Evolutionary conservation across 2,329 filamentous ascomycete species (phyloP).

Genomic region (Phialophora tarda): DNA sequence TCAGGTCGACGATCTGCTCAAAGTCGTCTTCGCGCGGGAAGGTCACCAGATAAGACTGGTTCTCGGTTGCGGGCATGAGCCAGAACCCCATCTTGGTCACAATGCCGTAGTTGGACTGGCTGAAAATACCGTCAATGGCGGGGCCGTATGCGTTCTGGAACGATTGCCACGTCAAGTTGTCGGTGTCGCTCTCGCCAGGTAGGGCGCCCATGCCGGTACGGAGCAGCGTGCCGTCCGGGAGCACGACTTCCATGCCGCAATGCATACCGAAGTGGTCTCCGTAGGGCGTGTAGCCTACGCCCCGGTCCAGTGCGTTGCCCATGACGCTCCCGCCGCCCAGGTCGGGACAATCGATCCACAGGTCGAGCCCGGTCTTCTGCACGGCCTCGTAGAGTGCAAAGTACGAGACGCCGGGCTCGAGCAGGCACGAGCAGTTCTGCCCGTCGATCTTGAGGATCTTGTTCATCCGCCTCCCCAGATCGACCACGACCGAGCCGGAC

Average conservation of each 20-base stretch:
- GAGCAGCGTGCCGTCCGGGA: constrained; percentile 49
- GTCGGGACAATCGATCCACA: constrained; percentile 53
- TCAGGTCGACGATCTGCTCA: constrained; percentile 39
- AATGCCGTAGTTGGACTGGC: constrained; percentile 42
- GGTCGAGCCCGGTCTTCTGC: constrained; percentile 45
- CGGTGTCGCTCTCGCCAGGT: constrained; percentile 37
- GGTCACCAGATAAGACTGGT: constrained; percentile 53
- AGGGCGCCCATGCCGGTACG: constrained; percentile 51
- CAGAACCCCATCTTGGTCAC: constrained; percentile 59
- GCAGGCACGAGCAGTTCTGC: constrained; percentile 48
- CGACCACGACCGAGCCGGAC: constrained; percentile 50
- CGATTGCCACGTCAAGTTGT: constrained; percentile 45
- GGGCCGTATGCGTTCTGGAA: constrained; percentile 44
- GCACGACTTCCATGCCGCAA: constrained; percentile 53
- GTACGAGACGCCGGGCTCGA: constrained; percentile 53
- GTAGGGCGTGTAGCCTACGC: constrained; percentile 48
- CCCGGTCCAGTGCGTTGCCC: constrained; percentile 46
- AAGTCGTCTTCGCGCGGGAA: constrained; percentile 56
- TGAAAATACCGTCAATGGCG: constrained; percentile 46
- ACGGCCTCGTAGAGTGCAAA: constrained; percentile 49
- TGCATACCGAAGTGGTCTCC: constrained; percentile 55
- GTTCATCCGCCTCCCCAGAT: constrained; percentile 52
- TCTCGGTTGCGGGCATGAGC: constrained; percentile 60
- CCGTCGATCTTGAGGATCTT: constrained; percentile 47
- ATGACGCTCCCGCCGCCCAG: constrained; percentile 45